Base-by-base conservation (phyloP, 1,284 basidiomycete species). In the Apiotrichum mycotoxinovorans region DNA sequence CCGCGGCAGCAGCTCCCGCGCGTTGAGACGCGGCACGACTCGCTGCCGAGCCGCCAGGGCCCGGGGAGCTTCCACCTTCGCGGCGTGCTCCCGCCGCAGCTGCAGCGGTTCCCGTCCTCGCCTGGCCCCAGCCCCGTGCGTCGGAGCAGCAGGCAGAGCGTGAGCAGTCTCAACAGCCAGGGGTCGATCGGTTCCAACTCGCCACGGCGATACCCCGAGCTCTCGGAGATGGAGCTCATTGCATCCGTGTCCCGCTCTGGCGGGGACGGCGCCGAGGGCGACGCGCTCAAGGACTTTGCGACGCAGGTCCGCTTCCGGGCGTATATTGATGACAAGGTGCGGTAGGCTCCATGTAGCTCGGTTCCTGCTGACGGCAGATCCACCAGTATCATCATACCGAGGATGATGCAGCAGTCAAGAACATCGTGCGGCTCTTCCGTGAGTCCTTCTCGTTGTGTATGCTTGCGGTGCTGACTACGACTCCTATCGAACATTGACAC, bases 241-340 rank as follows among this genome's bases (percentile, higher is more conserved):
- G 71, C 72, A 33, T 64, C 60, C 44, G 71, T 76, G 2, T 67
- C 66, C 11, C 54, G 74, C 17, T 68, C 65, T 27, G 75, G 75
- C 15, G 75, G 75, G 0, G 66, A 70, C 45, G 75, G 71, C 0
- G 69, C 64, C 1, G 70, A 71, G 47, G 74, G 74, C 45, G 75
- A 77, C 66, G 70, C 71, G 66, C 62, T 78, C 58, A 77, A 76
- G 57, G 65, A 73, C 52, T 68, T 60, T 54, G 48, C 9, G 0
- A 66, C 63, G 11, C 76, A 78, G 52, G 67, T 71, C 44, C 58
- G 61, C 30, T 75, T 72, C 56, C 58, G 73, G 40, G 34, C 27
- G 22, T 78, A 73, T 51, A 76, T 78, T 42, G 69, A 74, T 23
- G 65, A 69, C 27, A 63, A 69, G 61, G 72, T 75, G 37, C n/a